Evolutionary conservation across 345 rosid genomes (phyloP), one percentile per base, ranked within the genome.

Genomic region (Arabis hirsuta): DNA sequence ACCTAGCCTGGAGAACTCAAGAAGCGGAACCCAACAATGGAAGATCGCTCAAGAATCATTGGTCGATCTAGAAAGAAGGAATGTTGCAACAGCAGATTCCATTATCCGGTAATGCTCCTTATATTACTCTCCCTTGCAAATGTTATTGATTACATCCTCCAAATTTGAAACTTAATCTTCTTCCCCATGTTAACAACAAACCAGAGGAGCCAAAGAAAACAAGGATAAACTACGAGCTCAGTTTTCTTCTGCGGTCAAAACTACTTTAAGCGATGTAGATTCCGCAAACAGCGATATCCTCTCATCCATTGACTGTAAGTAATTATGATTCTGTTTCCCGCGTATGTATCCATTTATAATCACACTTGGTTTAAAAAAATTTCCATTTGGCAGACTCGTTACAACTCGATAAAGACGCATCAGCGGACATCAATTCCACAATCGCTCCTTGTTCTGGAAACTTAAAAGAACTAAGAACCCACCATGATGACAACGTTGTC

Each of bases 351-450:
- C 19, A 55, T 32, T 9, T 48, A 20, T 24, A 44, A 14, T 7
- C 2, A 10, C 20, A 10, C 20, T 11, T 32, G 27, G 0, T 11
- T 36, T 36, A 3, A 36, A 1, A 14, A 34, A 11, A 4, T 45
- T 27, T 27, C 22, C 7, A 29, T 4, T 50, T 32, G 44, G 84
- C 96, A 96, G 99, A 86, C 56, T 87, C 98, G 36, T 83, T 96
- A 66, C 84, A 90, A 81, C 92, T 90, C 45, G 99, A 96, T 76
- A 92, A 71, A 64, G 91, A 85, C 32, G 97, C 96, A 63, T 88
- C 88, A 8, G 69, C 73, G 13, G 91, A 90, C 77, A 77, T 92
- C 68, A 84, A 87, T 44, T 84, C 98, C 69, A 84, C 88, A 76
- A 83, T 90, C 14, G 74, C 50, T 56, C 98, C 97, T n/a, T 87